Evolutionary conservation across 148 eudicot genomes (phyloP), one percentile per base, ranked within the genome.

Genomic region (Arctostaphylos glauca): DNA sequence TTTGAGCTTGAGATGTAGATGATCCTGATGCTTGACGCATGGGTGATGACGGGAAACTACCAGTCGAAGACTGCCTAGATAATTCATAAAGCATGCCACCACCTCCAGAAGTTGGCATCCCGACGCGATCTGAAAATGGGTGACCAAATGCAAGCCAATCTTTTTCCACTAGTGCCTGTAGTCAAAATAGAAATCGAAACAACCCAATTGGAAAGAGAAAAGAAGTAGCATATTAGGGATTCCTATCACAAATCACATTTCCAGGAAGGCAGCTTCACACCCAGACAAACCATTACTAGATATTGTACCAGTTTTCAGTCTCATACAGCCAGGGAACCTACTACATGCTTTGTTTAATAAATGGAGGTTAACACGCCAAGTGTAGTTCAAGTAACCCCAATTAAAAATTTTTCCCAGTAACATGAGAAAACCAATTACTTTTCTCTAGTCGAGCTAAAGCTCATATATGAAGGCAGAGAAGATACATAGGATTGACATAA

Each of bases 141-240:
- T 97, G 99, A 66, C 99, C 98, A 91, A 94, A 97, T 81, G 98
- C 93, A 84, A 97, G 96, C 99, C 99, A 97, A 83, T 97, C 99
- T 82, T 97, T 97, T 87, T 97, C 99, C 84, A 97, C 95, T 68
- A 97, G 95, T 74, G 98, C 99, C 99, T 97, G 89, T 49, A 84
- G 19, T 52, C 71, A 66, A 81, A 46, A 55, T 49, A 44, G 49
- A 59, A 56, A 31, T 2, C 8, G 75, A 43, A 62, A 71, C 55
- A 79, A 76, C 47, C 60, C 74, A 53, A 50, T 72, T 74, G 18
- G 6, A 76, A 41, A 49, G 81, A 79, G 76, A 41, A 71, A 77
- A 13, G 41, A 58, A 64, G 49, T 54, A 70, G 53, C 12, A 48
- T 38, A 71, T 21, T 53, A 60, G 62, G 73, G 59, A 18, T 70